Evolutionary conservation across 176 grass and related monocot species (phyloP).

Genomic region (Hsuehochloa calcarea): DNA sequence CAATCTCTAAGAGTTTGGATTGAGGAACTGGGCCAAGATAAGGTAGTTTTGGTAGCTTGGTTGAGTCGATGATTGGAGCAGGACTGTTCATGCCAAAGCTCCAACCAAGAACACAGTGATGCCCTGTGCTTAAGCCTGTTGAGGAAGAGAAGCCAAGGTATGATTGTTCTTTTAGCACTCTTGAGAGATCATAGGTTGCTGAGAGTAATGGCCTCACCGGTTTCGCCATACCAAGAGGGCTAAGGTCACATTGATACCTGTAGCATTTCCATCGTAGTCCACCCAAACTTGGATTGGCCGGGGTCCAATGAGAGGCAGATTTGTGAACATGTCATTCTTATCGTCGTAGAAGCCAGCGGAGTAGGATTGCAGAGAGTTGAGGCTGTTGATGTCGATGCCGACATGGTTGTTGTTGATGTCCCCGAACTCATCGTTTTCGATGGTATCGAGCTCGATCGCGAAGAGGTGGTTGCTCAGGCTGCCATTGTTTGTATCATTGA

Average conservation of each 20-base stretch:
- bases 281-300: constrained; percentile 15
- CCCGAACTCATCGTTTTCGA: constrained; percentile 24
- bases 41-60: constrained; percentile 24
- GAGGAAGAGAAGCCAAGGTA: constrained; percentile 47
- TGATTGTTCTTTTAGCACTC: background rate
- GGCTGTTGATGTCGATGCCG: constrained; percentile 36
- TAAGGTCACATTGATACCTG: background rate
- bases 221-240: background rate
- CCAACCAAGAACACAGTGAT: constrained; percentile 30
- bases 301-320: background rate
- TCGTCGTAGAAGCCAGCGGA: background rate
- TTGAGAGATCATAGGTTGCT: background rate
- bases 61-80: constrained; percentile 14
- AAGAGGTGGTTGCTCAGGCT: background rate
- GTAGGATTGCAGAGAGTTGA: background rate
- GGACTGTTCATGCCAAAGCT: constrained; percentile 22
- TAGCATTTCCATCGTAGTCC: background rate
- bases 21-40: background rate
- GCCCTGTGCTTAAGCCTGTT: constrained; percentile 17
- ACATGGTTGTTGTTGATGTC: constrained; percentile 53
- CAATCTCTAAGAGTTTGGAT: constrained; percentile 24
- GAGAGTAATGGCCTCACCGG: constrained; percentile 6
- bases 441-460: constrained; percentile 25
- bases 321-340: background rate
- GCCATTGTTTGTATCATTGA: constrained; percentile 17